Conservation (phyloP, 2,329 filamentous ascomycete species). For the Penicillium fuscoglaucum region DNA sequence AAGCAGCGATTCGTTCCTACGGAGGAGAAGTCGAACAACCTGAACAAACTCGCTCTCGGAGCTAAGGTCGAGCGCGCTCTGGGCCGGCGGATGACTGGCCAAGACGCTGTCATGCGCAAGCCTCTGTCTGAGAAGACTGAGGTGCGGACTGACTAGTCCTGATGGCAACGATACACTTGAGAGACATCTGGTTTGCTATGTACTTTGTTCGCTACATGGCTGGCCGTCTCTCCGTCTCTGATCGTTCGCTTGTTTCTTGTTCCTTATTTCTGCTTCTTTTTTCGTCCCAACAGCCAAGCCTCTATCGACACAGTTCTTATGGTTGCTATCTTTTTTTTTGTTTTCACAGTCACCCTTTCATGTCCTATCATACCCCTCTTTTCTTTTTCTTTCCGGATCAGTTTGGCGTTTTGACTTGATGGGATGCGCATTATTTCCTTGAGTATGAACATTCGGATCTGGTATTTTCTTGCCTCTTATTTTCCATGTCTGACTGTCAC, state of each 20-base stretch:
- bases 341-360: conserved; percentile 15
- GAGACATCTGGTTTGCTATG: neutral
- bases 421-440: conserved; percentile 7
- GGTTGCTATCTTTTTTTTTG: conserved; percentile 12
- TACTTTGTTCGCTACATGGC: neutral
- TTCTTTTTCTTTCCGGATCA: conserved; percentile 5
- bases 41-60: conserved; percentile 83
- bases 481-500: conserved; percentile 4
- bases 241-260: conserved; percentile 11
- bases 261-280: conserved; percentile 7
- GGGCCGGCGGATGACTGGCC: conserved; percentile 78
- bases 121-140: conserved; percentile 46
- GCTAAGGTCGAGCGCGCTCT: conserved; percentile 89
- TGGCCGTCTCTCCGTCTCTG: conserved; percentile 1
- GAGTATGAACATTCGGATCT: neutral
- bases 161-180: neutral
- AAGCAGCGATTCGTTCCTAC: conserved; percentile 78
- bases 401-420: conserved; percentile 16
- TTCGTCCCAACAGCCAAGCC: conserved; percentile 3
- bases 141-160: conserved; percentile 22
- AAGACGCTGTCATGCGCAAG: conserved; percentile 80
- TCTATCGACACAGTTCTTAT: conserved; percentile 7
- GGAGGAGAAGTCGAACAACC: conserved; percentile 75
- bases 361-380: conserved; percentile 25
- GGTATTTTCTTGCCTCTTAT: neutral